phyloP scores from a whole-genome alignment of 1,284 basidiomycete genomes.

The Fomitopsis schrenkii region DNA sequence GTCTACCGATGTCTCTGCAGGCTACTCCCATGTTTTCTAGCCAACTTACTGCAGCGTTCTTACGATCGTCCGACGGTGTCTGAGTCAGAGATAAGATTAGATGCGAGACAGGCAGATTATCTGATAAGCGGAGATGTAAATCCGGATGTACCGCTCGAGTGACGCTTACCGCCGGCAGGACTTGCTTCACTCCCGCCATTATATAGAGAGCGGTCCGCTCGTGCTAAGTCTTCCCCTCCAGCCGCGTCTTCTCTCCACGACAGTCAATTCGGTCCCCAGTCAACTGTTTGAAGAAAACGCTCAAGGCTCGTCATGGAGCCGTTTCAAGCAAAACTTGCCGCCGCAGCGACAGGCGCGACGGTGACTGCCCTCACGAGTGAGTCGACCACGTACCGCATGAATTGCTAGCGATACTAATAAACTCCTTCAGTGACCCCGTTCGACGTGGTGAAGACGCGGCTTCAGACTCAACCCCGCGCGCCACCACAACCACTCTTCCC shows the following conservation, averaged over 20 bases:
- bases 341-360: conserved; percentile 77
- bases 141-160: not conserved
- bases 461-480: conserved; percentile 72
- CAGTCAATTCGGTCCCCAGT: not conserved
- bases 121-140: conserved; percentile 17
- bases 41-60: not conserved
- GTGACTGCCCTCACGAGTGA: conserved; percentile 81
- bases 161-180: conserved; percentile 17
- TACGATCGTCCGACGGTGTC: not conserved
- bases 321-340: conserved; percentile 75
- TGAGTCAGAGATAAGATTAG: not conserved
- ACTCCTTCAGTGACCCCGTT: conserved; percentile 81
- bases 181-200: conserved; percentile 1
- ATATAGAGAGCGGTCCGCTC: not conserved
- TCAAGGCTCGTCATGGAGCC: conserved; percentile 51
- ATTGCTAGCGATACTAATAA: not conserved
- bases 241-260: not conserved
- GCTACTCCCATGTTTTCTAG: not conserved
- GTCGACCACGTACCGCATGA: conserved; percentile 22
- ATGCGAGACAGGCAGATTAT: conserved; percentile 8
- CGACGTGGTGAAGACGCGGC: conserved; percentile 90
- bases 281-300: not conserved
- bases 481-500: conserved; percentile 43
- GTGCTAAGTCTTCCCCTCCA: not conserved
- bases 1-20: not conserved